A percentile compares a stretch with the other conserved stretches of the same genome.
Evolutionary conservation across 768 basidiomycete species (phyloP).

Genomic region (Gloeophyllum trabeum): DNA sequence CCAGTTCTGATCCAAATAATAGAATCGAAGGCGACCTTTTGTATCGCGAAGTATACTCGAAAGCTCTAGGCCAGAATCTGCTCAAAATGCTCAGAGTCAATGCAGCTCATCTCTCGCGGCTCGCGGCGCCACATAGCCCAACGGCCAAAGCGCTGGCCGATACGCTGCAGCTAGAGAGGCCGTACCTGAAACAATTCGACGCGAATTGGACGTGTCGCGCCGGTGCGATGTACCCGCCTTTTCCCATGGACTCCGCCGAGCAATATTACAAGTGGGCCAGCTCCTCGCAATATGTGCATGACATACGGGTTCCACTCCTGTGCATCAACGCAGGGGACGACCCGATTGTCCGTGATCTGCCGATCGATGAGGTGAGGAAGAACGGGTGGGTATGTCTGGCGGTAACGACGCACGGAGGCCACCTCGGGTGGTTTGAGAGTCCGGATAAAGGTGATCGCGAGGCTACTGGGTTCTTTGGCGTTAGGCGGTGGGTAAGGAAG

Average conservation of each 20-base stretch:
- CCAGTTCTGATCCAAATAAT: constrained; percentile 5
- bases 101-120: constrained; percentile 29
- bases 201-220: constrained; percentile 52
- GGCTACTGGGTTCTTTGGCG: constrained; percentile 8
- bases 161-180: constrained; percentile 32
- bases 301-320: constrained; percentile 63
- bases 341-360: constrained; percentile 58
- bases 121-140: constrained; percentile 30
- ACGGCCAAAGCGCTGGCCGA: constrained; percentile 35
- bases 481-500: constrained; percentile 51
- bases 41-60: constrained; percentile 59
- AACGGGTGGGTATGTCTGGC: constrained; percentile 48
- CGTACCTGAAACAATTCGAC: constrained; percentile 50
- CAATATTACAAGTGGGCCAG: constrained; percentile 45
- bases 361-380: constrained; percentile 35
- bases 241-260: constrained; percentile 30
- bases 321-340: constrained; percentile 70
- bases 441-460: no score
- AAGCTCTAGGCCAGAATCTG: constrained; percentile 70
- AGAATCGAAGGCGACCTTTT: constrained; percentile 48
- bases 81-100: constrained; percentile 45
- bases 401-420: constrained; percentile 57
- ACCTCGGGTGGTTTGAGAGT: constrained; percentile 83
- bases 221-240: constrained; percentile 45
- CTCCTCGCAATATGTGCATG: constrained; percentile 45